These are phyloP conservation scores for Aspergillus sp. DNA, from an alignment of 2,329 filamentous ascomycete genomes.

Conservation along the genomic window DNA sequence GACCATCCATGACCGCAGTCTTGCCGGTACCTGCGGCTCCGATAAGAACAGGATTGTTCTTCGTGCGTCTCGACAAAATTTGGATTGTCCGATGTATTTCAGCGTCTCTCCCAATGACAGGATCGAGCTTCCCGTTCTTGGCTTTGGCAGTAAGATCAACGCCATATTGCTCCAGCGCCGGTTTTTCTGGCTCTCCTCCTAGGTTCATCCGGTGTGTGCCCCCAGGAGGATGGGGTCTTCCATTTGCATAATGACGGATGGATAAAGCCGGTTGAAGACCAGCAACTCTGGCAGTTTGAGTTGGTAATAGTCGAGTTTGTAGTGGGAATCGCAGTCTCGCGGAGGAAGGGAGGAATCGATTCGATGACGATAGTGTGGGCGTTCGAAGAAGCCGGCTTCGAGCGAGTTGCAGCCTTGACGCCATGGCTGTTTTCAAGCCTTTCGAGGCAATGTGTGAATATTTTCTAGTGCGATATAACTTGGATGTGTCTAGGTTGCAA, in stretches of 20 bases:
- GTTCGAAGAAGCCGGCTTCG: slow-evolving; percentile 26
- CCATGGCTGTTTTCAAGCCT: slow-evolving; percentile 18
- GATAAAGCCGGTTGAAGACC: slow-evolving; percentile 7
- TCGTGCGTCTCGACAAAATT: slow-evolving; percentile 84
- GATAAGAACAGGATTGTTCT: slow-evolving; percentile 95
- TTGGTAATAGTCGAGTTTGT: slow-evolving; percentile 12
- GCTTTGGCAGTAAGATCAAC: slow-evolving; percentile 84
- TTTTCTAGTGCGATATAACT: too few relatives aligned
- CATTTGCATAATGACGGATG: slow-evolving; percentile 50
- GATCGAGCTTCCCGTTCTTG: slow-evolving; percentile 84
- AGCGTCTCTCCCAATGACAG: slow-evolving; percentile 85
- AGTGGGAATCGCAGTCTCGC: slow-evolving; percentile 15
- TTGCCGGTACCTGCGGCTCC: slow-evolving; percentile 89
- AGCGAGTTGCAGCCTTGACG: slow-evolving; percentile 26
- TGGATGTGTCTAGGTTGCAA: too few relatives aligned
- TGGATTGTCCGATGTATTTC: slow-evolving; percentile 96
- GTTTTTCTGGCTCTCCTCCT: slow-evolving; percentile 69
- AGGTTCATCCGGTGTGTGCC: slow-evolving; percentile 94
- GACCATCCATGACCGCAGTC: slow-evolving; percentile 85
- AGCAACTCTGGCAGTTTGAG: slow-evolving; percentile 5
- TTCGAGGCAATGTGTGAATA: background rate
- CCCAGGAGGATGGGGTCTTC: slow-evolving; percentile 76
- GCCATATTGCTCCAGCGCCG: slow-evolving; percentile 85
- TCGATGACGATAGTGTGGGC: slow-evolving; percentile 14
- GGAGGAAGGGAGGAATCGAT: slow-evolving; percentile 14